Evolutionary conservation across 2,329 filamentous ascomycete genomes (phyloP).

Genomic region (Macrophomina pseudophaseolina): DNA sequence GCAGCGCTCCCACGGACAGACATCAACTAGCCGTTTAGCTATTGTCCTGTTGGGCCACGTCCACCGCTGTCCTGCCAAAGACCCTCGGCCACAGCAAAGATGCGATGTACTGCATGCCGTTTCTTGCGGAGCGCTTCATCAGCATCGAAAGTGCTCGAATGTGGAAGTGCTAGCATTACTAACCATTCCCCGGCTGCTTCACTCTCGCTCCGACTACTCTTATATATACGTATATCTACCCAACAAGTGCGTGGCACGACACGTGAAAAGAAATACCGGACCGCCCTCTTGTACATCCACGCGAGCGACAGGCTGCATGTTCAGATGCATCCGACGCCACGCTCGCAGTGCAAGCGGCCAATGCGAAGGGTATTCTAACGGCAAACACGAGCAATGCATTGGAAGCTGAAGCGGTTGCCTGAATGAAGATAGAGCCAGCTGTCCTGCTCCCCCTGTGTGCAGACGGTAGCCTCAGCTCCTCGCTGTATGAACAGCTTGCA

Average conservation of each 20-base stretch:
- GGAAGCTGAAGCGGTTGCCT: too few relatives aligned
- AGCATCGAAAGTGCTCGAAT: conserved; percentile 9
- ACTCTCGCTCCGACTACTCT: not conserved
- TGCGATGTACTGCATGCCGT: not conserved
- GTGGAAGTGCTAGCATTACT: not conserved
- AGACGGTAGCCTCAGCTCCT: too few relatives aligned
- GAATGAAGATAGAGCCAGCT: too few relatives aligned
- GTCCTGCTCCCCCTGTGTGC: too few relatives aligned
- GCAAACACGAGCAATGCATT: too few relatives aligned
- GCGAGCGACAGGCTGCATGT: not conserved
- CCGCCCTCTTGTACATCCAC: too few relatives aligned
- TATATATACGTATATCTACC: too few relatives aligned
- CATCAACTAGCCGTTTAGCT: not conserved
- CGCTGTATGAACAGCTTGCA: too few relatives aligned
- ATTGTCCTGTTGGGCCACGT: not conserved
- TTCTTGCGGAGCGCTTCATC: not conserved
- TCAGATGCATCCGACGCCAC: not conserved
- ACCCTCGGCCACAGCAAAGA: not conserved
- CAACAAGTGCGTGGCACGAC: too few relatives aligned
- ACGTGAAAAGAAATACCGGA: too few relatives aligned
- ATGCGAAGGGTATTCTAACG: too few relatives aligned
- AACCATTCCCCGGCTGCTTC: not conserved
- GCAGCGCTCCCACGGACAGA: not conserved
- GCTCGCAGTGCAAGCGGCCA: not conserved
- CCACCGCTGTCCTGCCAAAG: too few relatives aligned